These are phyloP conservation scores for Eimeria zaria DNA, from an alignment of 169 alveolate species.

Conservation along the genomic window DNA sequence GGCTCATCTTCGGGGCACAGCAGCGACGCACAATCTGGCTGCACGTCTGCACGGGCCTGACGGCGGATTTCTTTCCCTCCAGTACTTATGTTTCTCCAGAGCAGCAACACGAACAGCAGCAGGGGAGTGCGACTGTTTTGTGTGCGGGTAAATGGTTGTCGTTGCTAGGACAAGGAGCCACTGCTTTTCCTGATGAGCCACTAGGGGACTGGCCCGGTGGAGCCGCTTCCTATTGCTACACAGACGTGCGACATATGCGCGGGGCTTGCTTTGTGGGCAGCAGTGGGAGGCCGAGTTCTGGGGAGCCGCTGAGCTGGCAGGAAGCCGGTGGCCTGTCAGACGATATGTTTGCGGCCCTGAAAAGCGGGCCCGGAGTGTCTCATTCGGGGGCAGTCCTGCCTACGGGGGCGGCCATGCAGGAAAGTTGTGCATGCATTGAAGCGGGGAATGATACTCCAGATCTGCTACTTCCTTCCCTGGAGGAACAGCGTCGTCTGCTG, in stretches of 20 bases:
- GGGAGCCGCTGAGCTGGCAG: slow-evolving; percentile 22
- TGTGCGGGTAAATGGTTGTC: slow-evolving; percentile 39
- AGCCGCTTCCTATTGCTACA: slow-evolving; percentile 9
- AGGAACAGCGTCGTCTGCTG: slow-evolving; percentile 50
- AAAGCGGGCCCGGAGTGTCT: slow-evolving; percentile 21
- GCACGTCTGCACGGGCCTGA: slow-evolving; percentile 53
- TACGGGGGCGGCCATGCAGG: slow-evolving; percentile 47
- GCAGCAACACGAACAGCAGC: neutral
- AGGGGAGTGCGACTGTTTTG: neutral
- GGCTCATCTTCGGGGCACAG: slow-evolving; percentile 49
- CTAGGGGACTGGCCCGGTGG: slow-evolving; percentile 54
- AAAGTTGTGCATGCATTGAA: slow-evolving; percentile 43
- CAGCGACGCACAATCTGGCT: slow-evolving; percentile 57
- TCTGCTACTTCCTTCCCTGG: slow-evolving; percentile 44
- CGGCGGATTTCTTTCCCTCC: slow-evolving; percentile 41
- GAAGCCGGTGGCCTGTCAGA: neutral
- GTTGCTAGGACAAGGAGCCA: slow-evolving; percentile 7
- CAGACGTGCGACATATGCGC: slow-evolving; percentile 56
- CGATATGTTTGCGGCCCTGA: slow-evolving; percentile 30
- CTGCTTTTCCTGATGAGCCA: neutral
- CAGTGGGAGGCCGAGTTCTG: slow-evolving; percentile 29
- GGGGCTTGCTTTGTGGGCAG: neutral
- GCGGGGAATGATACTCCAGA: slow-evolving; percentile 32
- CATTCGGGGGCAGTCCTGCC: slow-evolving; percentile 64
- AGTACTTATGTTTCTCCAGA: neutral